Conservation (phyloP, 2,329 filamentous ascomycete genomes). For the Albophoma yamanashiensis region DNA sequence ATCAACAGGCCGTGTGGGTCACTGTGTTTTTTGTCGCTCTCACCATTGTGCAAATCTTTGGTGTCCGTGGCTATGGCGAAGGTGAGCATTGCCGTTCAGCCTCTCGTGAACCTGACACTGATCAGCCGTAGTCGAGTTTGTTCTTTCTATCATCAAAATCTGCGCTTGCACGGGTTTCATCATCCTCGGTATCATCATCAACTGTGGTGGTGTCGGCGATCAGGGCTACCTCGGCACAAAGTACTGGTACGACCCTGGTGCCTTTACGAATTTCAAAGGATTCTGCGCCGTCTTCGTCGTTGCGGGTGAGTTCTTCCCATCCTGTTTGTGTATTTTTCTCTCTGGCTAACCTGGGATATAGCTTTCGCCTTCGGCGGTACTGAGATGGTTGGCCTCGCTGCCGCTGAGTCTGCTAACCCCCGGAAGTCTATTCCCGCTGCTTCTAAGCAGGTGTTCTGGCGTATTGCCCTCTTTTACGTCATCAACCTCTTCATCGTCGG, state of each 20-base stretch:
- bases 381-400: slow-evolving; percentile 13
- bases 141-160: background rate
- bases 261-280: slow-evolving; percentile 12
- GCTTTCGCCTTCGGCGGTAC: slow-evolving; percentile 11
- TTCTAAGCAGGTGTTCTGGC: slow-evolving; percentile 13
- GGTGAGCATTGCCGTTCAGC: background rate
- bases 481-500: slow-evolving; percentile 11
- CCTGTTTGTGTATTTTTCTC: background rate
- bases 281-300: slow-evolving; percentile 10
- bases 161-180: background rate
- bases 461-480: slow-evolving; percentile 12
- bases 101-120: background rate
- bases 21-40: background rate
- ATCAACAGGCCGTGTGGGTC: background rate
- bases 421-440: slow-evolving; percentile 12
- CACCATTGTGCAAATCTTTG: background rate
- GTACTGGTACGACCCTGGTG: slow-evolving; percentile 11
- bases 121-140: background rate
- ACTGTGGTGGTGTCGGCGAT: slow-evolving; percentile 8
- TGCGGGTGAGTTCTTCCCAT: background rate
- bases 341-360: background rate
- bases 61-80: background rate
- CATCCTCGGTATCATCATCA: slow-evolving; percentile 11
- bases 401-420: slow-evolving; percentile 12
- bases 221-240: slow-evolving; percentile 9